Conservation (phyloP, 73 alveolate genomes). For the Tetrahymena borealis region DNA sequence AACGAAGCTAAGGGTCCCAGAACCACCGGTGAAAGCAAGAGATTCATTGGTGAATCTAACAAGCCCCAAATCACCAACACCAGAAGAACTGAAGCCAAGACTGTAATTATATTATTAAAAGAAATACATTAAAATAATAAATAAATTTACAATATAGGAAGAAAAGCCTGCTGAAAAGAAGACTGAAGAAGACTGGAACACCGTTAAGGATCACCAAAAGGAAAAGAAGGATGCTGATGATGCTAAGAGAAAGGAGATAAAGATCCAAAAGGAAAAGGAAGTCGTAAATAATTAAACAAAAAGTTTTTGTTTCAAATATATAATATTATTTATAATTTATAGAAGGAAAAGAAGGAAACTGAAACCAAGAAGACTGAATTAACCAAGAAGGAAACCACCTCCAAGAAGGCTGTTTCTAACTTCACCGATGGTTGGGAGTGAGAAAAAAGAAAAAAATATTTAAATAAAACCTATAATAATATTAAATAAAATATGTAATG, state of each 20-base stretch:
- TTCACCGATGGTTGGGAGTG: background rate
- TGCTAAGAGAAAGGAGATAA: background rate
- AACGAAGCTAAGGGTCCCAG: background rate
- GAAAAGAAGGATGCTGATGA: background rate
- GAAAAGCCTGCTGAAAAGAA: background rate
- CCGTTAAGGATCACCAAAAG: background rate
- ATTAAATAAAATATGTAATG: too few species aligned
- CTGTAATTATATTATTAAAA: background rate
- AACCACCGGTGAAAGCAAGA: background rate
- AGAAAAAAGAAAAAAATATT: background rate
- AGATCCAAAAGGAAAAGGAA: background rate
- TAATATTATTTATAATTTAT: background rate
- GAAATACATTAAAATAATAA: background rate
- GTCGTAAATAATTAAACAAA: background rate
- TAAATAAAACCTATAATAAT: background rate
- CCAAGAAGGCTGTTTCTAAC: background rate
- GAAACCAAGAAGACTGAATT: background rate
- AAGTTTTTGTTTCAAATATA: background rate
- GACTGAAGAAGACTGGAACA: background rate
- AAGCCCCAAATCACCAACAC: background rate
- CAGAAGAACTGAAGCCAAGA: background rate
- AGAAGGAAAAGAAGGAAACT: background rate
- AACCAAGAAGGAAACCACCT: background rate
- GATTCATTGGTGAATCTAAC: background rate
- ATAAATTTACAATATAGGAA: background rate